Base-by-base conservation (phyloP, 2,329 filamentous ascomycete species). In the Botrytis pseudocinerea region DNA sequence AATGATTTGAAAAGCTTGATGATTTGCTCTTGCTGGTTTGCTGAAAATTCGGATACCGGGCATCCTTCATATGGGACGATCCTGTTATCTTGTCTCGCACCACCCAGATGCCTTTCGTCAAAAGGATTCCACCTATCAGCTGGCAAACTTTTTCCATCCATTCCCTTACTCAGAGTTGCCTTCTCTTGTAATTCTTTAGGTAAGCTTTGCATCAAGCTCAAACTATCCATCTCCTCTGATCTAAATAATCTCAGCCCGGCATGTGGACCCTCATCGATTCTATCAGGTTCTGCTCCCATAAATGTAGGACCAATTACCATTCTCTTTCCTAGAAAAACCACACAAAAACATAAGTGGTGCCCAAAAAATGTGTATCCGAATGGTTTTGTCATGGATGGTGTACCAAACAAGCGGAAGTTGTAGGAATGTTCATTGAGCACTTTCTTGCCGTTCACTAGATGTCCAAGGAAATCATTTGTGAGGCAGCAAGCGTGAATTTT, bases 1-100 rank as follows among this genome's bases (percentile, higher is more conserved):
- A 92, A 94, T 74, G 93, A 86, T 40, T 86, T 81, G 44, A 91
- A 82, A 65, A 94, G 90, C 0, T 81, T 83, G 1, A 87, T 81
- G n/a, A 94, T 82, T 8, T 89, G 81, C 0, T 82, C 79, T 75
- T 88, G 85, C 78, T 92, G 88, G 1, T 80, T 79, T 0, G 80
- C 1, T 0, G 80, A 80, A 70, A 93, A 82, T 0, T 84, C 80
- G 0, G 85, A 83, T 0, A 90, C 89, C 0, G 84, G 78, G 9
- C 93, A 81, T 0, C 93, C 93, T 81, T 95, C 79, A 79, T 90
- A 93, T 0, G 93, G 92, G 0, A 95, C 90, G 18, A 92, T 82
- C 18, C 92, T 87, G 80, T 95, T 96, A 78, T 95, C 93, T 20
- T 92, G 87, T 80, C 92, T 93, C 0, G 93, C 93, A 51, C 93